Evolutionary conservation across 2,329 filamentous ascomycete genomes (phyloP).

Genomic region (Exophiala calicioides): DNA sequence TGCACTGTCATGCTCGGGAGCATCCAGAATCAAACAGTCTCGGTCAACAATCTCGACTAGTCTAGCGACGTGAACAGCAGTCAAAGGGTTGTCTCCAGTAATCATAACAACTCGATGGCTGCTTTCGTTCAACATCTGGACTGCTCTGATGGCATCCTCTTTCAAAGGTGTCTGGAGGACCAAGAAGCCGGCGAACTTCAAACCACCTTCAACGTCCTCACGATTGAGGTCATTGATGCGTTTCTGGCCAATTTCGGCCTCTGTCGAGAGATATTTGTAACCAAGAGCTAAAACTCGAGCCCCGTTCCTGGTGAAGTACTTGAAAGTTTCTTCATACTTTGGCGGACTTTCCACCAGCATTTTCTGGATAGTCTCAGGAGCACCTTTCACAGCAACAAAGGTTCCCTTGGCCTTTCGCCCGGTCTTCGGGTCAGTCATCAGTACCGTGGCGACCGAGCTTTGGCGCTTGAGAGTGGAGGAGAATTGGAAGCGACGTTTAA

Average conservation of each 20-base stretch:
- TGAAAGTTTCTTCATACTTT: slow-evolving; percentile 96
- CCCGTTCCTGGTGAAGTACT: slow-evolving; percentile 94
- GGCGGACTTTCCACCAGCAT: slow-evolving; percentile 82
- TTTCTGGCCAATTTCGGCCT: slow-evolving; percentile 76
- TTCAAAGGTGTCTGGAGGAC: slow-evolving; percentile 95
- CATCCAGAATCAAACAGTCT: slow-evolving; percentile 90
- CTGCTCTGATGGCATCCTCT: slow-evolving; percentile 89
- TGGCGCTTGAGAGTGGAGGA: slow-evolving; percentile 95
- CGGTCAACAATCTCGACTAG: slow-evolving; percentile 98
- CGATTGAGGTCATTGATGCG: slow-evolving; percentile 93
- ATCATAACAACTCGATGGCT: slow-evolving; percentile 99
- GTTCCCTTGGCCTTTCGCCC: slow-evolving; percentile 79
- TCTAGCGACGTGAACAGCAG: slow-evolving; percentile 89
- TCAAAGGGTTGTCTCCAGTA: slow-evolving; percentile 95
- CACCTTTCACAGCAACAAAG: slow-evolving; percentile 94
- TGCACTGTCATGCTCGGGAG: slow-evolving; percentile 82
- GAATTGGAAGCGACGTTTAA: slow-evolving; percentile 97
- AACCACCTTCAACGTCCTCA: slow-evolving; percentile 80
- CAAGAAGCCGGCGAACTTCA: slow-evolving; percentile 91
- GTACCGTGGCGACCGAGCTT: slow-evolving; percentile 85
- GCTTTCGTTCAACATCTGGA: slow-evolving; percentile 97
- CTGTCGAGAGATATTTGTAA: slow-evolving; percentile 84
- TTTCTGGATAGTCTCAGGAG: slow-evolving; percentile 92
- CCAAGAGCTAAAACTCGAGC: slow-evolving; percentile 90
- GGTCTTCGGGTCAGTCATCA: slow-evolving; percentile 68